These are phyloP conservation scores for Pythium scleroteichum DNA, from an alignment of 352 stramenopile species.

Conservation along the genomic window DNA sequence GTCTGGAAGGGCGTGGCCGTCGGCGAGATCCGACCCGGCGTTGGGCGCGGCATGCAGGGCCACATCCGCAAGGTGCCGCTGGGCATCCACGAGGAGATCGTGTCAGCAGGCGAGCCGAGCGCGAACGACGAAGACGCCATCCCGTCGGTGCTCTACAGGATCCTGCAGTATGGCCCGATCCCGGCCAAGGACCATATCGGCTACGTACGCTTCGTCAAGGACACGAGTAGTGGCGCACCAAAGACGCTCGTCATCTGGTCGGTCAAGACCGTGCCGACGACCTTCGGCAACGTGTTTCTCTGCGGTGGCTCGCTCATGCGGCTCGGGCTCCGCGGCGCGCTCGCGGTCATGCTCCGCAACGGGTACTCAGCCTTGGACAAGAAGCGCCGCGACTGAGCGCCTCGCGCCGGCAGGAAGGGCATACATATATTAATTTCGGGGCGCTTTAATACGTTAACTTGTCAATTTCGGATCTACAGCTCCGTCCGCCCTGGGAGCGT, in stretches of 20 bases:
- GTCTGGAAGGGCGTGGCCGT: slow-evolving; percentile 40
- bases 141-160: slow-evolving; percentile 51
- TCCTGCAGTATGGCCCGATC: slow-evolving; percentile 47
- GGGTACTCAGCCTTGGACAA: slow-evolving; percentile 17
- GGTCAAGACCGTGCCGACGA: slow-evolving; percentile 56
- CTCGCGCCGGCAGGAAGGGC: not conserved
- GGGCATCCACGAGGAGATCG: slow-evolving; percentile 66
- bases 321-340: slow-evolving; percentile 32
- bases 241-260: slow-evolving; percentile 56
- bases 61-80: slow-evolving; percentile 46
- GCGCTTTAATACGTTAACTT: slow-evolving; percentile 24
- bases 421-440: slow-evolving; percentile 19
- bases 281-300: slow-evolving; percentile 47
- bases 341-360: slow-evolving; percentile 33
- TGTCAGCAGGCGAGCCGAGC: slow-evolving; percentile 49
- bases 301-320: slow-evolving; percentile 55
- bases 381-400: slow-evolving; percentile 8
- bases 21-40: slow-evolving; percentile 45
- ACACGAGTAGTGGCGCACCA: slow-evolving; percentile 25
- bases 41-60: slow-evolving; percentile 57
- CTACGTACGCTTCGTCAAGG: slow-evolving; percentile 63
- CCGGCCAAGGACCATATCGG: slow-evolving; percentile 48
- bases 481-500: not conserved
- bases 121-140: slow-evolving; percentile 35
- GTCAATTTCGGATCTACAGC: slow-evolving; percentile 20